A percentile compares a stretch with the other conserved stretches of the same genome.
phyloP scores from a whole-genome alignment of 768 basidiomycete genomes.

The Pulveroboletus sp. region DNA sequence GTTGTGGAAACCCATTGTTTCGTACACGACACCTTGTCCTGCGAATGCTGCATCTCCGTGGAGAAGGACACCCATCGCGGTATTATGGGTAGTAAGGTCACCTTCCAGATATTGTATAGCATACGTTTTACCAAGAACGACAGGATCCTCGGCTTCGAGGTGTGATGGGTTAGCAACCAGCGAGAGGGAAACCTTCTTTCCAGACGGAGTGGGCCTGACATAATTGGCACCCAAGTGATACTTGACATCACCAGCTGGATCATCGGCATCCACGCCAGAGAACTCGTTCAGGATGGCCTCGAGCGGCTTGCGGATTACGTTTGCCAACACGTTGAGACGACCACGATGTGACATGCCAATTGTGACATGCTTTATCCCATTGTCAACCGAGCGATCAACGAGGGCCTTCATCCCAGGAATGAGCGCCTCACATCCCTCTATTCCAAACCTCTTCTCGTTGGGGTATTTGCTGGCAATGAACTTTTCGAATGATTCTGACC shows the following conservation, averaged over 20 bases:
- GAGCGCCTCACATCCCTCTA: slow-evolving; percentile 96
- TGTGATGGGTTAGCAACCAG: slow-evolving; percentile 99
- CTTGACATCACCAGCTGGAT: slow-evolving; percentile 95
- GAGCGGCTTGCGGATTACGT: slow-evolving; percentile 97
- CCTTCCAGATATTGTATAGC: slow-evolving; percentile 93
- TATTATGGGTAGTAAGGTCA: slow-evolving; percentile 72
- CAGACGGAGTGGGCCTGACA: slow-evolving; percentile 93
- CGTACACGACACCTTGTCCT: slow-evolving; percentile 97
- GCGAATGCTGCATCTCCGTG: slow-evolving; percentile 99
- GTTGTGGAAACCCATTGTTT: slow-evolving; percentile 98
- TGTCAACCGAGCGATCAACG: slow-evolving; percentile 96
- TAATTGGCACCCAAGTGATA: slow-evolving; percentile 99
- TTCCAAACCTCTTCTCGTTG: slow-evolving; percentile 98
- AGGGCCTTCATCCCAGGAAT: slow-evolving; percentile 99
- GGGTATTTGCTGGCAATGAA: slow-evolving; percentile 99
- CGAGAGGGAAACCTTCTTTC: slow-evolving; percentile 95
- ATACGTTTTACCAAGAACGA: slow-evolving; percentile 98
- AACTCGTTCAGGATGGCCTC: slow-evolving; percentile 99
- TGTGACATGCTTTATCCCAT: slow-evolving; percentile 92
- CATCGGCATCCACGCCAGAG: slow-evolving; percentile 65
- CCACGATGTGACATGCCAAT: slow-evolving; percentile 99
- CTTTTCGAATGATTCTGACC: slow-evolving; percentile 99
- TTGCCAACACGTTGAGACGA: slow-evolving; percentile 94
- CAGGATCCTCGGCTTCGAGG: slow-evolving; percentile 93
- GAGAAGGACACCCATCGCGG: slow-evolving; percentile 91